These are phyloP conservation scores for Tripidium arundinaceum DNA, from an alignment of 202 grass and related monocot species.

Conservation along the genomic window DNA sequence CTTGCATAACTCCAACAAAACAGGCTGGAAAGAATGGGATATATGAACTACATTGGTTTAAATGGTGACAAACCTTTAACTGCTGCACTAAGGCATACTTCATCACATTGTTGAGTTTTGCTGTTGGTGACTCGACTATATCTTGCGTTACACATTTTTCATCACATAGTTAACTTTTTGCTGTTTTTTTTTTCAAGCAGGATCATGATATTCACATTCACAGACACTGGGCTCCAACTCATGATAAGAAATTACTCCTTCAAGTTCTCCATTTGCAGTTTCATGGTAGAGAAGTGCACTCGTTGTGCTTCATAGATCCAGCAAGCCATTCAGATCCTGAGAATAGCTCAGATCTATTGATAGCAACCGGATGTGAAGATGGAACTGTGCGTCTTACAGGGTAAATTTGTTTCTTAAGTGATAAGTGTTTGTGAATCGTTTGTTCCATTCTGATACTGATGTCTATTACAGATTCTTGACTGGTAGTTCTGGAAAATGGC, in stretches of 20 bases:
- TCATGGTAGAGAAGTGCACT: conserved; percentile 95
- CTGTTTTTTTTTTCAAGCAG: conserved; percentile 34
- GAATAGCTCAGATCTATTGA: conserved; percentile 35
- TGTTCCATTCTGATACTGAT: conserved; percentile 15
- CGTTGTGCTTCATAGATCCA: conserved; percentile 67
- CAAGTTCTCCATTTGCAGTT: conserved; percentile 79
- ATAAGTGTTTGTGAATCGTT: neutral
- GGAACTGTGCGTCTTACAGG: conserved; percentile 81
- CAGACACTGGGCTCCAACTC: conserved; percentile 51
- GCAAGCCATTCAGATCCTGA: conserved; percentile 32
- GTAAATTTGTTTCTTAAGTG: conserved; percentile 43
- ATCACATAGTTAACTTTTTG: conserved; percentile 11
- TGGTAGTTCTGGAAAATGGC: conserved; percentile 58
- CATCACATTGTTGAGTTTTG: neutral
- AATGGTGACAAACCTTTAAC: too few relatives aligned
- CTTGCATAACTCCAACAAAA: too few relatives aligned
- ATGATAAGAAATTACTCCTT: conserved; percentile 64
- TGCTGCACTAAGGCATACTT: neutral
- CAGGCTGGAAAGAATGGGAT: too few relatives aligned
- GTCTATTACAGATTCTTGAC: conserved; percentile 47
- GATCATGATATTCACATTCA: conserved; percentile 77
- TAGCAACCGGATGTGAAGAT: conserved; percentile 94
- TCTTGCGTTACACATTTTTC: neutral
- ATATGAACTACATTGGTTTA: too few relatives aligned
- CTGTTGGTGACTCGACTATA: neutral